Percentiles rank a stretch among this genome's conserved stretches.
Conservation (phyloP, 306 rosid species). For the Abrus pulchellus region DNA sequence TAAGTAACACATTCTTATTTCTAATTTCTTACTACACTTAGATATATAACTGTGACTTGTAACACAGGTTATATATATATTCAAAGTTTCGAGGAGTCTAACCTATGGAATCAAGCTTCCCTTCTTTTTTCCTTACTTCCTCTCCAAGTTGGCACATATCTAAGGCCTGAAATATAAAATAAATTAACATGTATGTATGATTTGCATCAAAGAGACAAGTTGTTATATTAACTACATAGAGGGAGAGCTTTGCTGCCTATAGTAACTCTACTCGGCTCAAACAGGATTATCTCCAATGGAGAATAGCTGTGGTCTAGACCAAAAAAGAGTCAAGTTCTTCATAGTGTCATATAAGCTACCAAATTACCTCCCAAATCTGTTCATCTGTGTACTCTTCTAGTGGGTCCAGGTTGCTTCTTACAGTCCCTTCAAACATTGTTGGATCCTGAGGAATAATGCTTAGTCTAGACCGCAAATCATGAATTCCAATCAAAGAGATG, state of each 20-base stretch:
- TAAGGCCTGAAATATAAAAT: constrained; percentile 60
- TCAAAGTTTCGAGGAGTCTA: constrained; percentile 35
- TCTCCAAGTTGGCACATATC: constrained; percentile 94
- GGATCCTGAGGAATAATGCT: constrained; percentile 97
- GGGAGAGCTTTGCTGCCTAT: too few species aligned
- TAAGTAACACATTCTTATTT: not conserved
- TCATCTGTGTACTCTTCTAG: constrained; percentile 89
- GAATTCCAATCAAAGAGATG: constrained; percentile 71
- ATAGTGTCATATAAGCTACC: constrained; percentile 28
- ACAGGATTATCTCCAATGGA: too few species aligned
- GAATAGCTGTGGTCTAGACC: too few species aligned
- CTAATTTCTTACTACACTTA: not conserved
- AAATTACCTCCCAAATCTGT: constrained; percentile 86
- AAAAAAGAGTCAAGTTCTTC: not conserved
- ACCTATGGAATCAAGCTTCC: constrained; percentile 80
- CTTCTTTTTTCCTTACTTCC: constrained; percentile 84
- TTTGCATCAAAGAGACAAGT: not conserved
- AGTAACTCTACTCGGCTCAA: too few species aligned
- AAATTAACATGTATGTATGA: not conserved
- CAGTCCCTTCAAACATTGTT: constrained; percentile 93
- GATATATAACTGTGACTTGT: not conserved
- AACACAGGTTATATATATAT: constrained; percentile 8
- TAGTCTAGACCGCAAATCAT: constrained; percentile 73
- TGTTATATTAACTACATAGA: too few species aligned
- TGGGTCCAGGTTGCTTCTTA: constrained; percentile 84